These are phyloP conservation scores for Hyaloperonospora brassicae DNA, from an alignment of 352 stramenopile genomes.

Conservation along the genomic window DNA sequence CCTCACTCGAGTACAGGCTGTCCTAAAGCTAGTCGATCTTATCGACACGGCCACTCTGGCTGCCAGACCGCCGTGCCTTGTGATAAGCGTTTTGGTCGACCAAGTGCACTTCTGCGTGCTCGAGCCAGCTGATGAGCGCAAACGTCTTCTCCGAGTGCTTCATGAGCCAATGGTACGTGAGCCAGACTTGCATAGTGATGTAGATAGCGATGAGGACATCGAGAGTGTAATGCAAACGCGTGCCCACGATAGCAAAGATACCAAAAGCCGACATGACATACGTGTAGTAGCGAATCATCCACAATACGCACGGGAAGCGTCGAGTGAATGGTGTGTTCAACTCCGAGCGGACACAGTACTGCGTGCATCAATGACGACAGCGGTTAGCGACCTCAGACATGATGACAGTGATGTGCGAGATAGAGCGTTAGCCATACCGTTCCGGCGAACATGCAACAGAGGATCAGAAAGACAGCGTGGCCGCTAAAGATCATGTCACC, in stretches of 20 bases:
- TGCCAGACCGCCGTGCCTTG: constrained; percentile 58
- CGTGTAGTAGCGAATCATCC: constrained; percentile 76
- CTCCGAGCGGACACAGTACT: constrained; percentile 74
- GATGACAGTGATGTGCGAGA: neutral
- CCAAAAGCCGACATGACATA: constrained; percentile 55
- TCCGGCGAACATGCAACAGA: constrained; percentile 73
- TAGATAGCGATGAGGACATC: constrained; percentile 85
- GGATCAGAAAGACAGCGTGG: constrained; percentile 79
- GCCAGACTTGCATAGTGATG: constrained; percentile 79
- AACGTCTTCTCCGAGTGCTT: constrained; percentile 52
- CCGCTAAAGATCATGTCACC: constrained; percentile 87
- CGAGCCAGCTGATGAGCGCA: constrained; percentile 69
- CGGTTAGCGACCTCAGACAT: no score
- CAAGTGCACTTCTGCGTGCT: constrained; percentile 72
- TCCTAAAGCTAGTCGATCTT: constrained; percentile 16
- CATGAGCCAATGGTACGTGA: constrained; percentile 79
- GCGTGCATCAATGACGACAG: constrained; percentile 1
- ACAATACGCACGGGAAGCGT: constrained; percentile 58
- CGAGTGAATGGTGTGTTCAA: constrained; percentile 84
- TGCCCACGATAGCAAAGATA: constrained; percentile 81
- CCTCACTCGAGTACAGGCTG: no score
- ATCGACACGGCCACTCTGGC: constrained; percentile 19
- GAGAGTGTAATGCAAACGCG: constrained; percentile 80
- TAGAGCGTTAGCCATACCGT: constrained; percentile 34
- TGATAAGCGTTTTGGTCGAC: constrained; percentile 75